phyloP scores from a whole-genome alignment of 176 grass and related monocot species.

The Urochloa ruziziensis region DNA sequence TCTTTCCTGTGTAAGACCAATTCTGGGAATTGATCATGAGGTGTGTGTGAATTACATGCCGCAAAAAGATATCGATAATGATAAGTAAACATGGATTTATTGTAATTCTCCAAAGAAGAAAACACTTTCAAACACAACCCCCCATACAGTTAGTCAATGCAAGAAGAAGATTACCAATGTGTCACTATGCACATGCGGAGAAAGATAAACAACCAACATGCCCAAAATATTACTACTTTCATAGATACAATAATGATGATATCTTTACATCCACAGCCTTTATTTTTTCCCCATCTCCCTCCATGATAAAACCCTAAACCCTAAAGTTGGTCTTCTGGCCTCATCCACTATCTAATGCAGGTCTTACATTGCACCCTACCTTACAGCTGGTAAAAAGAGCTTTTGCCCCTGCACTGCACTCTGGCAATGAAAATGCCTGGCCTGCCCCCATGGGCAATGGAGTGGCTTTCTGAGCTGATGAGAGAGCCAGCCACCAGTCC shows the following conservation, averaged over 20 bases:
- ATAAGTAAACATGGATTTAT: background rate
- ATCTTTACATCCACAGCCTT: conserved; percentile 41
- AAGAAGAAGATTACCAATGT: conserved; percentile 5
- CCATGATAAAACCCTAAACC: conserved; percentile 48
- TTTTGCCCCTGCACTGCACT: conserved; percentile 47
- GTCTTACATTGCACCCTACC: conserved; percentile 50
- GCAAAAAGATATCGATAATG: background rate
- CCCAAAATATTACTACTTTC: conserved; percentile 31
- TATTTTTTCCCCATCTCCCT: background rate
- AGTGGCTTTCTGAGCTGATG: conserved; percentile 46
- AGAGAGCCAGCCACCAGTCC: conserved; percentile 12
- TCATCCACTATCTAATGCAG: conserved; percentile 68
- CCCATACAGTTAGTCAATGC: conserved; percentile 10
- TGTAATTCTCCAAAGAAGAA: background rate
- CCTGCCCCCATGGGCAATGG: conserved; percentile 48
- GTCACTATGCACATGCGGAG: conserved; percentile 8
- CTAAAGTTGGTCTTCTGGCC: conserved; percentile 58
- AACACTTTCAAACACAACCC: background rate
- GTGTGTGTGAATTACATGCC: background rate
- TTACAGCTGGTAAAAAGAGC: conserved; percentile 66
- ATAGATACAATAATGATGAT: conserved; percentile 41
- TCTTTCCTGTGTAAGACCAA: background rate
- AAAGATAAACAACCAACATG: conserved; percentile 34
- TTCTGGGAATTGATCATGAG: background rate
- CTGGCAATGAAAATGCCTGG: conserved; percentile 50